These are phyloP conservation scores for Diaporthe batatas DNA, from an alignment of 2,329 filamentous ascomycete genomes.

Conservation along the genomic window DNA sequence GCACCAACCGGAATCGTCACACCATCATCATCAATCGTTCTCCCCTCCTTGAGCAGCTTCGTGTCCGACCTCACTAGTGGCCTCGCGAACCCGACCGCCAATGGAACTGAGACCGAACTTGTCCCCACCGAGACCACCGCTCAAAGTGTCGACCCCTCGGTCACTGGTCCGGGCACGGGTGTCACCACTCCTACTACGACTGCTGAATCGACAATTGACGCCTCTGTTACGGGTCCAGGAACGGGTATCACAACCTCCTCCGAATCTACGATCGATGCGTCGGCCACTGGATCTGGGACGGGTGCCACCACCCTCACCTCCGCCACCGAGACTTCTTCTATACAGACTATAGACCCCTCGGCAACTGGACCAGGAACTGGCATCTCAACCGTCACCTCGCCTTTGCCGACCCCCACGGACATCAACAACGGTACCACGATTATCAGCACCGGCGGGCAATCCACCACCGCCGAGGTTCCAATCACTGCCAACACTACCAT, in stretches of 20 bases:
- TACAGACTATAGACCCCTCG: slow-evolving; percentile 21
- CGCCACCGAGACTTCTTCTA: neutral
- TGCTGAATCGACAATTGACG: neutral
- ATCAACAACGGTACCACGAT: slow-evolving; percentile 16
- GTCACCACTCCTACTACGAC: slow-evolving; percentile 19
- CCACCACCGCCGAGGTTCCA: slow-evolving; percentile 28
- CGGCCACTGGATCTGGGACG: slow-evolving; percentile 25
- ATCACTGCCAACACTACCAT: slow-evolving; percentile 40
- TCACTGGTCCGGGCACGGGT: slow-evolving; percentile 35
- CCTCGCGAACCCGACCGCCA: slow-evolving; percentile 35
- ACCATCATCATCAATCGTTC: slow-evolving; percentile 34
- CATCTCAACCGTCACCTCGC: slow-evolving; percentile 38
- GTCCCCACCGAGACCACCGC: slow-evolving; percentile 27
- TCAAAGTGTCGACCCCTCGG: slow-evolving; percentile 41
- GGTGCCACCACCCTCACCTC: slow-evolving; percentile 19
- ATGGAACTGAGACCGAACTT: slow-evolving; percentile 37
- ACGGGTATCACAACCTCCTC: slow-evolving; percentile 24
- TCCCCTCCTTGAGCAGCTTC: slow-evolving; percentile 43
- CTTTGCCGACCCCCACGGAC: slow-evolving; percentile 22
- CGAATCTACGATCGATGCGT: slow-evolving; percentile 1
- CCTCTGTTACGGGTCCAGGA: slow-evolving; percentile 31
- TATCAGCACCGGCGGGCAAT: neutral
- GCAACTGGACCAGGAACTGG: slow-evolving; percentile 36
- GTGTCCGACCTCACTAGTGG: slow-evolving; percentile 42
- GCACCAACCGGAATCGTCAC: slow-evolving; percentile 52